Base-by-base conservation (phyloP, 768 basidiomycete genomes). In the Lanmaoa pseudosensibilis region DNA sequence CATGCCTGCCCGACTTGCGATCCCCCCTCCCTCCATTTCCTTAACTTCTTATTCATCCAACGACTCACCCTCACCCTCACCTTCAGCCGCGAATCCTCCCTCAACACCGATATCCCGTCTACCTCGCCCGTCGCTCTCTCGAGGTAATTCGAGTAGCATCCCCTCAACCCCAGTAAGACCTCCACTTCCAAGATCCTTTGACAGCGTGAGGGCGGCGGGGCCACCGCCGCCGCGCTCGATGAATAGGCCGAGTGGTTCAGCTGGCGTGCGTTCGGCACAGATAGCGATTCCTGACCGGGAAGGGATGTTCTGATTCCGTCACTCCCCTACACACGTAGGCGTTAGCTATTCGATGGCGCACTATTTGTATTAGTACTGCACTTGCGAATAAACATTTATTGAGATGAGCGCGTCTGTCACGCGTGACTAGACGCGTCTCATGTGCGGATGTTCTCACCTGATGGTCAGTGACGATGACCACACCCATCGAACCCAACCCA, bases 141-240 rank as follows among this genome's bases (percentile, higher is more conserved):
- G 44, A 38, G 49, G 58, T 4, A 57, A 66, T 16, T 74, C 77
- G 10, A 76, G 73, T 9, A 62, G 68, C 32, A 25, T 18, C 0
- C 48, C 57, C 19, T 57, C 69, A 9, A 56, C 59, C 4, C 56
- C 62, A 16, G 9, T 15, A 5, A 58, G 59, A 49, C 54, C 48
- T 62, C 76, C 21, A 63, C 73, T 62, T 64, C 72, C 50, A 33
- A 72, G 52, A 64, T 71, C 40, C 19, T 64, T 67, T 4, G 59
- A 54, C 37, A 55, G 48, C 30, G 40, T 5, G 67, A 64, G 36
- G 74, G 78, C 62, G 1, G 81, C 83, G 18, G 80, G 80, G n/a
- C 81, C 80, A 1, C 84, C 81, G 0, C 82, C 85, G 4, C 87
- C 88, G 18, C 78, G 88, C 48, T 89, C 88, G 52, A 75, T 75